Evolutionary conservation across 257 asterid species (phyloP).

Genomic region (Vinca minor): DNA sequence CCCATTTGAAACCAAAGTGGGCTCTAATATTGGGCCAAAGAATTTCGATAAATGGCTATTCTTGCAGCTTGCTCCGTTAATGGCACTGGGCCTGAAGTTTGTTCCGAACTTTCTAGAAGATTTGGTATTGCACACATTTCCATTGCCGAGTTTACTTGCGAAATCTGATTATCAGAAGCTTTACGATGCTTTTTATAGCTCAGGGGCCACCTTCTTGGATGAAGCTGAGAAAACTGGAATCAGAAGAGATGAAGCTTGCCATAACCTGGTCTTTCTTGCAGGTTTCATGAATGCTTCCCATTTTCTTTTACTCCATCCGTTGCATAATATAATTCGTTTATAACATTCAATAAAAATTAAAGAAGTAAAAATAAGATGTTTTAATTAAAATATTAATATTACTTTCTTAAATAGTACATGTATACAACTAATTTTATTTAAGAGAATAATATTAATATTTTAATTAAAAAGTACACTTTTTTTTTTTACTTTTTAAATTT

Average conservation of each 20-base stretch:
- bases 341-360: no score
- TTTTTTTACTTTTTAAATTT: no score
- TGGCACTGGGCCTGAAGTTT: conserved; percentile 32
- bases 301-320: no score
- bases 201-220: conserved; percentile 30
- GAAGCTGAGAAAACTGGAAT: conserved; percentile 47
- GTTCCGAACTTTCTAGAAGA: conserved; percentile 55
- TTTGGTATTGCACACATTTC: conserved; percentile 40
- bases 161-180: conserved; percentile 43
- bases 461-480: no score
- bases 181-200: conserved; percentile 30
- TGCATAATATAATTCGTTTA: no score
- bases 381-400: no score
- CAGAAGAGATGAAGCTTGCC: conserved; percentile 68
- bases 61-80: conserved; percentile 51
- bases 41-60: conserved; percentile 48
- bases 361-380: no score
- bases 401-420: no score
- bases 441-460: no score
- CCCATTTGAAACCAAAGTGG: conserved; percentile 39
- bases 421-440: no score
- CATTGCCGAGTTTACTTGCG: conserved; percentile 31
- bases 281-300: no score
- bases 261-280: conserved; percentile 64
- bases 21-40: conserved; percentile 44